phyloP scores from a whole-genome alignment of 2,329 filamentous ascomycete species.

The Ceratocystis diversiconidia region DNA sequence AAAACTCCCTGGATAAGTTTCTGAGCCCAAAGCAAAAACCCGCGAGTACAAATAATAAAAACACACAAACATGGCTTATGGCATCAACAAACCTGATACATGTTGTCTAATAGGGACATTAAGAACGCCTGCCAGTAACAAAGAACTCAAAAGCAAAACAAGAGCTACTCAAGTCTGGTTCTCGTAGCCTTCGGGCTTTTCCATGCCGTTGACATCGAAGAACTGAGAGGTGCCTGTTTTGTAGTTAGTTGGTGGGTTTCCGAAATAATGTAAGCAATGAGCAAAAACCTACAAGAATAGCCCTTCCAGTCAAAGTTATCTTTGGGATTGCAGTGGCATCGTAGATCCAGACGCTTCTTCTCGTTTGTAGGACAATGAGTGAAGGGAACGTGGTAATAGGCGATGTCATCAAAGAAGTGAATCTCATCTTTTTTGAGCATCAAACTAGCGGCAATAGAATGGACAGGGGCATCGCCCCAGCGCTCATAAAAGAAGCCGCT shows the following conservation, averaged over 20 bases:
- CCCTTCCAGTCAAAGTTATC: conserved; percentile 99
- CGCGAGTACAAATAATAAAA: background rate
- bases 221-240: conserved; percentile 52
- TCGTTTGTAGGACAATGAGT: conserved; percentile 93
- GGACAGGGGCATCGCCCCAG: conserved; percentile 94
- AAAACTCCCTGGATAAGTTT: background rate
- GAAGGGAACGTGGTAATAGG: conserved; percentile 95
- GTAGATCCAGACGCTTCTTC: conserved; percentile 66
- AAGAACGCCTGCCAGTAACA: conserved; percentile 14
- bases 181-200: conserved; percentile 78
- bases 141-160: conserved; percentile 12
- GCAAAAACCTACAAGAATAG: conserved; percentile 66
- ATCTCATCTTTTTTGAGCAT: conserved; percentile 86
- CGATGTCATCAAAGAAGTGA: conserved; percentile 98
- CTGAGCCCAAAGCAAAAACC: background rate
- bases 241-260: background rate
- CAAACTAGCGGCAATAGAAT: conserved; percentile 85
- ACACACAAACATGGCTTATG: conserved; percentile 7
- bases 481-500: conserved; percentile 98
- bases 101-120: background rate
- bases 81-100: background rate
- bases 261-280: conserved; percentile 15
- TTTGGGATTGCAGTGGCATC: conserved; percentile 86
- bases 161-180: conserved; percentile 38
- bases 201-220: conserved; percentile 67